Evolutionary conservation across 228 moss, liverwort and hornwort genomes (phyloP).

Genomic region (Sphagnum fallax): DNA sequence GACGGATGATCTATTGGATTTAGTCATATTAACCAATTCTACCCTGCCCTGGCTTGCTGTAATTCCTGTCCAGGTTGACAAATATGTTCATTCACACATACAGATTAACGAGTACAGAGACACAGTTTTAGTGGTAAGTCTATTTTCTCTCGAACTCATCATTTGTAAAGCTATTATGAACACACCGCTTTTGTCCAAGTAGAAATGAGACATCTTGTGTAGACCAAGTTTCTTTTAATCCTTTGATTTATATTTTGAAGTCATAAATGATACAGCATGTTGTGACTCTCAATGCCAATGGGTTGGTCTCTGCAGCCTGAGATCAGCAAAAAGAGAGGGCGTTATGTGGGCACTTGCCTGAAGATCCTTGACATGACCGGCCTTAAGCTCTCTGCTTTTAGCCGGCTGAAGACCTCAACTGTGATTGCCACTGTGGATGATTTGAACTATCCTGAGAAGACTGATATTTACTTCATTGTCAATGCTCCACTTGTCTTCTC

Average conservation of each 20-base stretch:
- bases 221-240: too few species aligned
- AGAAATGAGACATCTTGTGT: too few species aligned
- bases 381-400: slow-evolving; percentile 85
- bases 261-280: neutral
- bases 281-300: neutral
- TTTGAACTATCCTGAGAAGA: slow-evolving; percentile 98
- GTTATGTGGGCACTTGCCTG: slow-evolving; percentile 61
- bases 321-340: slow-evolving; percentile 34
- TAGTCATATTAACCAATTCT: too few species aligned
- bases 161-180: neutral
- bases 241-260: too few species aligned
- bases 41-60: neutral
- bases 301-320: slow-evolving; percentile 39
- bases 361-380: slow-evolving; percentile 99
- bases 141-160: neutral
- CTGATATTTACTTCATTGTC: slow-evolving; percentile 91
- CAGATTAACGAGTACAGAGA: slow-evolving; percentile 98
- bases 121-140: slow-evolving; percentile 64
- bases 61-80: slow-evolving; percentile 64
- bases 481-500: slow-evolving; percentile 95
- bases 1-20: too few species aligned
- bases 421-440: slow-evolving; percentile 93
- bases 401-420: slow-evolving; percentile 69
- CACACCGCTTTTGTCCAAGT: too few species aligned
- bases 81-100: slow-evolving; percentile 92